Evolutionary conservation across 106 monocot species (phyloP).

Genomic region (Iris macrosiphon): DNA sequence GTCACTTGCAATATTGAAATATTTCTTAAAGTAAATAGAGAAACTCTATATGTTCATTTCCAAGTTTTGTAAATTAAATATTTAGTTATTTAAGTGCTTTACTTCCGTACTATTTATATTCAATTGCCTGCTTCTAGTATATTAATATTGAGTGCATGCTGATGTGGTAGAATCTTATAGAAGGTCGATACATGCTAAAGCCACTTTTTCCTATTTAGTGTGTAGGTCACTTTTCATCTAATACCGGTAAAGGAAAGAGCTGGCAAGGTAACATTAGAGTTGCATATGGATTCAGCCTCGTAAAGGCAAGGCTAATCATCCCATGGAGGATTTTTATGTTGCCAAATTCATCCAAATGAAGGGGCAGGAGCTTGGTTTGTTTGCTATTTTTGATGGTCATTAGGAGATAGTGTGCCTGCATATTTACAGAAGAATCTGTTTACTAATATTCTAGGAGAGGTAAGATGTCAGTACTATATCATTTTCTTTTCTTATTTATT

Average conservation of each 20-base stretch:
- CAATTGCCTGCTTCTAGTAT: too few species aligned
- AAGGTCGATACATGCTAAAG: too few species aligned
- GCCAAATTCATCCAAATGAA: slow-evolving; percentile 37
- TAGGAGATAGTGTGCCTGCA: slow-evolving; percentile 54
- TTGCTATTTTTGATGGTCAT: slow-evolving; percentile 85
- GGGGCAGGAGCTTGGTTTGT: slow-evolving; percentile 61
- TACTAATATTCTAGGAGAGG: slow-evolving; percentile 66
- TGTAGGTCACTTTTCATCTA: slow-evolving; percentile 15
- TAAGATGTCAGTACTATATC: slow-evolving; percentile 15
- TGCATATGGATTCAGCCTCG: slow-evolving; percentile 52
- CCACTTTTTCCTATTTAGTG: slow-evolving; percentile 14
- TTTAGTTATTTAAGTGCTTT: too few species aligned
- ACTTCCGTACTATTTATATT: too few species aligned
- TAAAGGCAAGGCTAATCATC: slow-evolving; percentile 67
- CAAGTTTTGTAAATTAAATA: too few species aligned
- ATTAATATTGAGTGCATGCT: too few species aligned
- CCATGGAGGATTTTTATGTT: slow-evolving; percentile 80
- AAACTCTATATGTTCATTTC: too few species aligned
- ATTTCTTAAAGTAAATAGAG: too few species aligned
- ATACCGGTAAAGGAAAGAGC: slow-evolving; percentile 60
- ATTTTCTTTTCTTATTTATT: neutral
- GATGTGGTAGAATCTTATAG: too few species aligned
- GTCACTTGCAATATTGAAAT: too few species aligned
- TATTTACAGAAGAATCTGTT: slow-evolving; percentile 76
- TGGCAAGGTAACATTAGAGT: slow-evolving; percentile 26